Conservation (phyloP, 2,329 filamentous ascomycete species). For the Penicillium crustosum region DNA sequence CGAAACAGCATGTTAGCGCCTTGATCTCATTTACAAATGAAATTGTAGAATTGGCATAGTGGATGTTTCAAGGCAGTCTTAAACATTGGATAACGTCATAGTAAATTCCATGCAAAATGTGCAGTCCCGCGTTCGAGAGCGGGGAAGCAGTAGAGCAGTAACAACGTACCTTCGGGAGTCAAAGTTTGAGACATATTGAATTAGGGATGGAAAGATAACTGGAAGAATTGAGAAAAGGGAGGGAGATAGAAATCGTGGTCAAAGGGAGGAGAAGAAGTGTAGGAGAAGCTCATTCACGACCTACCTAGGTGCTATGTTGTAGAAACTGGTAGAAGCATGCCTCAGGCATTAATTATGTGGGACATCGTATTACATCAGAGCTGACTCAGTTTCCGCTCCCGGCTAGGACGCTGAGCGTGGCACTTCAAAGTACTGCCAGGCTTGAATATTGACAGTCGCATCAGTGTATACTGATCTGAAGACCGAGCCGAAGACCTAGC, state of each 20-base stretch:
- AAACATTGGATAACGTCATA: conserved; percentile 17
- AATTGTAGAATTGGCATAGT: background rate
- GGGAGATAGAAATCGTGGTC: conserved; percentile 6
- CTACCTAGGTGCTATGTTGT: conserved; percentile 27
- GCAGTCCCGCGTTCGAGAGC: conserved; percentile 19
- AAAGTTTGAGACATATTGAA: conserved; percentile 30
- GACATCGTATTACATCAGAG: conserved; percentile 7
- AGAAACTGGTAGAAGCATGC: conserved; percentile 45
- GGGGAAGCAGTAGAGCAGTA: conserved; percentile 33
- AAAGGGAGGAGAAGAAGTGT: conserved; percentile 22
- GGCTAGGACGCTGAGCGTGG: background rate
- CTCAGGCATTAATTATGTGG: conserved; percentile 21
- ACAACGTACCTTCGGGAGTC: conserved; percentile 50
- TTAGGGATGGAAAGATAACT: conserved; percentile 4
- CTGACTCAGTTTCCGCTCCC: conserved; percentile 8
- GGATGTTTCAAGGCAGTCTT: background rate
- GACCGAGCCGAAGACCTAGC: background rate
- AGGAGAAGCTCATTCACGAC: conserved; percentile 24
- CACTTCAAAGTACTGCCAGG: background rate
- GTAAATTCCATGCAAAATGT: conserved; percentile 23
- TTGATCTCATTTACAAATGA: background rate
- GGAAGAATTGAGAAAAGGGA: conserved; percentile 5
- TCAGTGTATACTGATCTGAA: background rate
- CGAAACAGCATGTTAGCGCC: conserved; percentile 14
- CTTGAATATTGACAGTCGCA: background rate